Evolutionary conservation across 331 rosid genomes (phyloP).

Genomic region (Rhamnella rubrinervis): DNA sequence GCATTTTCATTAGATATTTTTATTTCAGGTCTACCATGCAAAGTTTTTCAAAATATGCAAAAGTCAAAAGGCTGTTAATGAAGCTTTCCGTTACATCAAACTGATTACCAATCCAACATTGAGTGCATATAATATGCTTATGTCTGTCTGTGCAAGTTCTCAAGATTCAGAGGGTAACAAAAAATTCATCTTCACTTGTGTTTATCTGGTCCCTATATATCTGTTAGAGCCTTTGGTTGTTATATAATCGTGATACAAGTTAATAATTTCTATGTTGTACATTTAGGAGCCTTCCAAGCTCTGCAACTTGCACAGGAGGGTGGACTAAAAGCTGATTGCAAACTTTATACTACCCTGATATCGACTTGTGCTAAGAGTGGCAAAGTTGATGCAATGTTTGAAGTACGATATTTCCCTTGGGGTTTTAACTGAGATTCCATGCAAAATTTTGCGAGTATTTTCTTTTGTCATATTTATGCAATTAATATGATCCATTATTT

Average conservation of each 20-base stretch:
- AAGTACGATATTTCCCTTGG: constrained; percentile 56
- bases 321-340: constrained; percentile 81
- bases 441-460: neutral
- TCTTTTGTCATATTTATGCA: neutral
- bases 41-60: constrained; percentile 86
- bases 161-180: constrained; percentile 68
- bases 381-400: constrained; percentile 90
- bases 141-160: constrained; percentile 86
- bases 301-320: constrained; percentile 78
- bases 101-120: constrained; percentile 77
- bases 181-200: constrained; percentile 9
- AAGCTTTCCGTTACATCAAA: constrained; percentile 81
- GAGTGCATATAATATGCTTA: constrained; percentile 96
- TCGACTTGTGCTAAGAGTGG: constrained; percentile 94
- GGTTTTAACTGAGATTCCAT: constrained; percentile 4
- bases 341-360: constrained; percentile 93
- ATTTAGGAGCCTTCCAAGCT: constrained; percentile 88
- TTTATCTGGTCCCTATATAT: constrained; percentile 15
- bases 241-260: constrained; percentile 17
- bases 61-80: constrained; percentile 72
- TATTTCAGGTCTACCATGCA: constrained; percentile 82
- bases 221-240: constrained; percentile 14
- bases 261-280: constrained; percentile 31
- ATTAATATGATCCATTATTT: neutral
- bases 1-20: constrained; percentile 33